These are phyloP conservation scores for Cercospora beticola DNA, from an alignment of 2,329 filamentous ascomycete species.

Conservation along the genomic window DNA sequence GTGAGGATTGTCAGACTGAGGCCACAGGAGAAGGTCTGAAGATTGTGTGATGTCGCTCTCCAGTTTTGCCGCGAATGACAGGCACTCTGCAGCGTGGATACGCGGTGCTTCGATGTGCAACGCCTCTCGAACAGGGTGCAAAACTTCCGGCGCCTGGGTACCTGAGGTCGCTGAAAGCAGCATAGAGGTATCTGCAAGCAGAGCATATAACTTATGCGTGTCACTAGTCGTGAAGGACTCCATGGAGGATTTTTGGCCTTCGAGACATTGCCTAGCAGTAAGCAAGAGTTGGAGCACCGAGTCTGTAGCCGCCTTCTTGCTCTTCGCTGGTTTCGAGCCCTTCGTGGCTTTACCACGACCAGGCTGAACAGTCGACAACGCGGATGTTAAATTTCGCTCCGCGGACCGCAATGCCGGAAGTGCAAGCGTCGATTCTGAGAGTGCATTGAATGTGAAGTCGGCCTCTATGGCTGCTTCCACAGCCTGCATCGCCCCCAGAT, in stretches of 20 bases:
- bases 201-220: slow-evolving; percentile 54
- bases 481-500: slow-evolving; percentile 18
- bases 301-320: slow-evolving; percentile 12
- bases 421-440: slow-evolving; percentile 85
- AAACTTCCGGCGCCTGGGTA: slow-evolving; percentile 50
- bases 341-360: slow-evolving; percentile 4
- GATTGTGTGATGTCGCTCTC: slow-evolving; percentile 47
- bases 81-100: slow-evolving; percentile 66
- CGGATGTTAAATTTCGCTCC: slow-evolving; percentile 1
- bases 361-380: neutral
- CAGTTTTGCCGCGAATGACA: slow-evolving; percentile 56
- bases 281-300: slow-evolving; percentile 19
- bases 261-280: slow-evolving; percentile 25
- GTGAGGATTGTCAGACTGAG: slow-evolving; percentile 32
- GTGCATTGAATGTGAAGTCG: slow-evolving; percentile 47
- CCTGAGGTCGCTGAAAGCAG: slow-evolving; percentile 60
- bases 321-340: neutral
- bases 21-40: slow-evolving; percentile 44
- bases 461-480: slow-evolving; percentile 56
- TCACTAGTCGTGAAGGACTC: slow-evolving; percentile 19
- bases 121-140: slow-evolving; percentile 47
- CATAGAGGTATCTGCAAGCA: slow-evolving; percentile 65
- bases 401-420: slow-evolving; percentile 63
- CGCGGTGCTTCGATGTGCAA: slow-evolving; percentile 65
- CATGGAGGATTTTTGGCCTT: neutral